Evolutionary conservation across 306 rosid species (phyloP), one percentile per base, ranked within the genome.

Genomic region (Sicyos baderoa): DNA sequence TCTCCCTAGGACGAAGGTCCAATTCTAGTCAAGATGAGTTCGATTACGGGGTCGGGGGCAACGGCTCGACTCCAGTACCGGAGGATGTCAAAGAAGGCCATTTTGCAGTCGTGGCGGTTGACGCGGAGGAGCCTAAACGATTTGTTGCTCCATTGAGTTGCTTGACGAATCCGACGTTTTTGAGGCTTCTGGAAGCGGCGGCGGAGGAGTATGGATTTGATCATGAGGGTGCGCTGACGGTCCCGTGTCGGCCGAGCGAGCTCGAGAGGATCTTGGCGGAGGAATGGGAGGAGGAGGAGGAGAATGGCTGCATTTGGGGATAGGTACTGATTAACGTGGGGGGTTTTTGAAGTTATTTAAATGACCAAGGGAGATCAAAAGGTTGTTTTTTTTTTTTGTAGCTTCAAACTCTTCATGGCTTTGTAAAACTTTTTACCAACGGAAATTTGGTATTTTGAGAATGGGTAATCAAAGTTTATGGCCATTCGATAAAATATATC

Each of bases 51-150:
- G 68, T 14, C 2, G 72, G 52, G 8, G 72, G 66, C 12, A 50
- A 7, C 0, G 75, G 76, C 3, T 66, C 80, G 0, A 68, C 71
- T 27, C 59, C 21, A 5, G 95, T 89, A 51, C 96, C 88, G 0
- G 79, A 83, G 18, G 98, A 92, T 29, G 87, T 89, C 42, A 88
- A 89, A 47, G 88, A 88, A 79, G 95, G 98, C 1, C 97, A 93
- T 65, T 87, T 93, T 40, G 91, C 91, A 0, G 96, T 89, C 70
- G 82, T 86, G 9, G 95, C 93, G 0, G 86, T 61, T 42, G 74
- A 80, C 6, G 82, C 87, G 16, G 81, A 82, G 9, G 77, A 78
- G 45, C 76, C 82, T 4, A 88, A 80, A 81, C 88, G 94, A 68
- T 87, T 88, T 11, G 89, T 85, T 71, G 79, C 86, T 22, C 89